Conservation (phyloP, 805 yeast species). For the Candida xiaguanensis region DNA sequence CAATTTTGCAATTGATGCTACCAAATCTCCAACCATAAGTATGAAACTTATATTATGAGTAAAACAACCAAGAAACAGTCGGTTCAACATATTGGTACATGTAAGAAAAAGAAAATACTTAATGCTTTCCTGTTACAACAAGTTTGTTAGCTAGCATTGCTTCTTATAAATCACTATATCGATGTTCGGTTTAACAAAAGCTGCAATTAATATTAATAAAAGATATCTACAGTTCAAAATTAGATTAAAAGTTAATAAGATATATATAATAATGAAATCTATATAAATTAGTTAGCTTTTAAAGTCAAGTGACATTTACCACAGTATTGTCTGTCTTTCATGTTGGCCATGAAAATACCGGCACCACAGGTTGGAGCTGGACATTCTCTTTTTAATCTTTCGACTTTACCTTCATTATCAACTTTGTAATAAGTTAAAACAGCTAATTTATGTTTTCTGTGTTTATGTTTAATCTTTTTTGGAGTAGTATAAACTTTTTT, state of each 20-base stretch:
- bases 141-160: too few relatives aligned
- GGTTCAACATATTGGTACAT: too few relatives aligned
- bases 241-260: background rate
- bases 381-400: constrained; percentile 98
- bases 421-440: constrained; percentile 99
- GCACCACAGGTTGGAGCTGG: constrained; percentile 92
- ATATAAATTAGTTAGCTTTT: constrained; percentile 38
- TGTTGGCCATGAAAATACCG: constrained; percentile 99
- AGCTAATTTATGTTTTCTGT: constrained; percentile 98
- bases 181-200: too few relatives aligned
- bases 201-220: too few relatives aligned
- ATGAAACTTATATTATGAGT: too few relatives aligned
- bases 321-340: constrained; percentile 98
- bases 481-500: constrained; percentile 99
- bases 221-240: background rate
- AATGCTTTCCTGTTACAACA: too few relatives aligned
- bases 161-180: too few relatives aligned
- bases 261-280: constrained; percentile 4
- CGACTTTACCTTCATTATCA: constrained; percentile 96
- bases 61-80: too few relatives aligned
- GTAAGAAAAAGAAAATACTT: too few relatives aligned
- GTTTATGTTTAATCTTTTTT: constrained; percentile 99
- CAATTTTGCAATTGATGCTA: too few relatives aligned
- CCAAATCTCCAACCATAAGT: too few relatives aligned
- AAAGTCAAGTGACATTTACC: constrained; percentile 98